Conservation (phyloP, 2,329 filamentous ascomycete genomes). For the Aspergillus puulaauensis region DNA sequence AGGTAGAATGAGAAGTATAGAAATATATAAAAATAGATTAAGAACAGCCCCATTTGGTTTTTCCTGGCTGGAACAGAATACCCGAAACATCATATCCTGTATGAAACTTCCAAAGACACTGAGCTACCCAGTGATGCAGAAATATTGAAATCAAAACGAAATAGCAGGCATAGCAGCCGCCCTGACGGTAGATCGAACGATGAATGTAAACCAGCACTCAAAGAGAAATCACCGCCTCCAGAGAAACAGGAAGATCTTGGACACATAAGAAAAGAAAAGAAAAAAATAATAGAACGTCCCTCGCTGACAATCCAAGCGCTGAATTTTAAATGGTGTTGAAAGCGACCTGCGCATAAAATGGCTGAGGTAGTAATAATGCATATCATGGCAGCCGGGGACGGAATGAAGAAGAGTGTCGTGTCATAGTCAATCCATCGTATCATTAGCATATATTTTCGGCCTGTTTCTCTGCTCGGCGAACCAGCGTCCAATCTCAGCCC, state of each 20-base stretch:
- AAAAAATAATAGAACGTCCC: neutral
- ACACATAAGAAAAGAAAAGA: neutral
- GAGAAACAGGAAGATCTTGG: conserved; percentile 2
- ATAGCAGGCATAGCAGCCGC: neutral
- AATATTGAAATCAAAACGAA: neutral
- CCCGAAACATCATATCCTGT: neutral
- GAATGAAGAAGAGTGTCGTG: conserved; percentile 4
- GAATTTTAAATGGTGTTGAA: neutral
- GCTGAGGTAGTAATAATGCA: neutral
- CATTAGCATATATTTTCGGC: neutral
- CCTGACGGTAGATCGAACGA: conserved; percentile 5
- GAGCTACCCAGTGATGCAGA: neutral
- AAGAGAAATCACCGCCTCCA: conserved; percentile 22
- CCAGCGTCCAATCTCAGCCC: neutral
- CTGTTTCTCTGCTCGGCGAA: neutral
- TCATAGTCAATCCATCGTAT: conserved; percentile 5
- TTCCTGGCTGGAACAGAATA: neutral
- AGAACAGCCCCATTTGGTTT: neutral
- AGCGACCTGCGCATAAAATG: conserved; percentile 18
- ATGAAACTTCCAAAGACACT: neutral
- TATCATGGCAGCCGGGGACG: conserved; percentile 13
- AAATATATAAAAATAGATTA: neutral
- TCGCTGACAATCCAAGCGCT: conserved; percentile 3
- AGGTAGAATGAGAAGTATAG: neutral
- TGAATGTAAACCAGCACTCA: conserved; percentile 15